A percentile compares a stretch with the other conserved stretches of the same genome.
These are phyloP conservation scores for Pythium grandisporangium DNA, from an alignment of 352 stramenopile species.

Conservation along the genomic window DNA sequence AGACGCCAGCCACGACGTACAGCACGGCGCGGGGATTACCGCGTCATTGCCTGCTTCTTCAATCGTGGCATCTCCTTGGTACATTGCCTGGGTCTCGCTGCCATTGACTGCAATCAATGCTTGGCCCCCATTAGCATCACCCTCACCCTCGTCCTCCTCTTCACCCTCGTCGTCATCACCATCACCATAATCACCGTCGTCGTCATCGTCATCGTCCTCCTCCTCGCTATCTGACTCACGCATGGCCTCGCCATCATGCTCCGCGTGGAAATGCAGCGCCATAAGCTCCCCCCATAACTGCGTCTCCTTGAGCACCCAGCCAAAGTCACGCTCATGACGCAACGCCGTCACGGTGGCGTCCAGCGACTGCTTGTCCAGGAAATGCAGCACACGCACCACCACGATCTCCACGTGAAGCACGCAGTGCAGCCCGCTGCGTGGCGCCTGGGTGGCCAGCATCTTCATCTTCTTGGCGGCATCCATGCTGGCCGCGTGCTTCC, in stretches of 20 bases:
- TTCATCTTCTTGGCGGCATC: too few species aligned
- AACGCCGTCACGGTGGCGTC: neutral
- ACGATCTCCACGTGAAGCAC: slow-evolving; percentile 14
- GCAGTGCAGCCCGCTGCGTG: slow-evolving; percentile 3
- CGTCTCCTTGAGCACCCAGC: slow-evolving; percentile 16
- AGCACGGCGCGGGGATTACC: too few species aligned
- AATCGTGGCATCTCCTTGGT: too few species aligned
- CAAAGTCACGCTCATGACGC: neutral
- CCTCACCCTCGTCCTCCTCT: slow-evolving; percentile 19
- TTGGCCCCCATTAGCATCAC: slow-evolving; percentile 3
- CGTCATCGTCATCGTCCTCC: slow-evolving; percentile 7
- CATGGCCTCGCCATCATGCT: too few species aligned
- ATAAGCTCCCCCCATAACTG: slow-evolving; percentile 28
- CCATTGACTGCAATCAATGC: too few species aligned
- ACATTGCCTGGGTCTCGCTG: neutral
- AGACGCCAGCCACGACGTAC: too few species aligned
- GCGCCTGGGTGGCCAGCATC: too few species aligned
- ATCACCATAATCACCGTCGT: slow-evolving; percentile 14
- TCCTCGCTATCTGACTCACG: slow-evolving; percentile 9
- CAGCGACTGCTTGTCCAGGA: slow-evolving; percentile 2
- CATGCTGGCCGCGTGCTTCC: too few species aligned
- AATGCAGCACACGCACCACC: slow-evolving; percentile 10
- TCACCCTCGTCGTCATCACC: slow-evolving; percentile 7
- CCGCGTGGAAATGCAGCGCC: slow-evolving; percentile 9
- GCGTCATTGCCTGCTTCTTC: too few species aligned